Evolutionary conservation across 768 basidiomycete genomes (phyloP).

Genomic region (Mycena epipterygia): DNA sequence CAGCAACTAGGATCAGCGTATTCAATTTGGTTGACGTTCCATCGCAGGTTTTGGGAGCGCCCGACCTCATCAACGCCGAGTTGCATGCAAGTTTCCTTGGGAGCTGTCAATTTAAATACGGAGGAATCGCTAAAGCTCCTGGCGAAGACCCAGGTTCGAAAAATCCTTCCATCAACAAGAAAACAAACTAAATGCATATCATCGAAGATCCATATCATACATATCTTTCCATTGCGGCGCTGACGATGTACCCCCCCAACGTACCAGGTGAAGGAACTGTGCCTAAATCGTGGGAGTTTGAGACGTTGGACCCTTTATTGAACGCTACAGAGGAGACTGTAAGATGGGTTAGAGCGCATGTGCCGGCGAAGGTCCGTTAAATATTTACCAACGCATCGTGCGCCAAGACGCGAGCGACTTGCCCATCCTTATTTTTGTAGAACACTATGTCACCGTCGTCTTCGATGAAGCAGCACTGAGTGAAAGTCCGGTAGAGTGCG

Average conservation of each 20-base stretch:
- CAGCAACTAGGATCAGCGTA: slow-evolving; percentile 37
- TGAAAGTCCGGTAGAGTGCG: slow-evolving; percentile 72
- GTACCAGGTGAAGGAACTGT: slow-evolving; percentile 45
- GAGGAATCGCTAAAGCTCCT: slow-evolving; percentile 90
- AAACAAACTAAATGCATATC: slow-evolving; percentile 5
- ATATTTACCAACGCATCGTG: slow-evolving; percentile 18
- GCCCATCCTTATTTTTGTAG: slow-evolving; percentile 65
- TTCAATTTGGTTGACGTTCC: slow-evolving; percentile 3
- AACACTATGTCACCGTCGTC: slow-evolving; percentile 68
- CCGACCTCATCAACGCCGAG: slow-evolving; percentile 66
- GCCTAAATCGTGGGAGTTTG: slow-evolving; percentile 67
- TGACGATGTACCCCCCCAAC: slow-evolving; percentile 75
- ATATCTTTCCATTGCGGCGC: slow-evolving; percentile 87
- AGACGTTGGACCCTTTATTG: slow-evolving; percentile 74
- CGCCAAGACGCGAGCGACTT: slow-evolving; percentile 41
- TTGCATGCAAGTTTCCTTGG: slow-evolving; percentile 76
- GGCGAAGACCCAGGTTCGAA: slow-evolving; percentile 81
- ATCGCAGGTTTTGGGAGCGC: slow-evolving; percentile 76
- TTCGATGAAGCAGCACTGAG: slow-evolving; percentile 70
- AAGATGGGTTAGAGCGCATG: slow-evolving; percentile 73
- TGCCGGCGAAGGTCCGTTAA: slow-evolving; percentile 50
- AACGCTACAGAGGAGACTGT: slow-evolving; percentile 79
- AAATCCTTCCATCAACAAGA: background rate
- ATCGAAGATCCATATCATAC: slow-evolving; percentile 93
- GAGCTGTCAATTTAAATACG: slow-evolving; percentile 87